Conservation (phyloP, 2,329 filamentous ascomycete species). For the Massarina eburnea region DNA sequence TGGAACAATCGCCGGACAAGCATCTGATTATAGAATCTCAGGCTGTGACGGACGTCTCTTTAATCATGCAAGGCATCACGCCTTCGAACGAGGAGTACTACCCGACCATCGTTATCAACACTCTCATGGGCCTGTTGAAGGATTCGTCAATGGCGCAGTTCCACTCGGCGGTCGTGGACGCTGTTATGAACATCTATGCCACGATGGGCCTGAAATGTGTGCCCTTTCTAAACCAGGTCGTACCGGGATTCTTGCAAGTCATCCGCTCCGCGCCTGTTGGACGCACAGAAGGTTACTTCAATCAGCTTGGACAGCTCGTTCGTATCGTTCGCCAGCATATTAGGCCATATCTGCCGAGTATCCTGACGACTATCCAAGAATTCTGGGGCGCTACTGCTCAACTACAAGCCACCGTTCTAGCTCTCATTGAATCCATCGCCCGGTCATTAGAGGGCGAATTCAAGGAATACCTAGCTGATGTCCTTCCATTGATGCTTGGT, state of each 20-base stretch:
- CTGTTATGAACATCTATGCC: conserved; percentile 98
- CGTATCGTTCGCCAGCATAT: conserved; percentile 97
- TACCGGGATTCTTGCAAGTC: conserved; percentile 88
- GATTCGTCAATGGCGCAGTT: conserved; percentile 88
- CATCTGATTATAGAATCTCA: conserved; percentile 70
- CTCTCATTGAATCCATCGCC: conserved; percentile 90
- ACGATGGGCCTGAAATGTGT: conserved; percentile 96
- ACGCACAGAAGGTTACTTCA: conserved; percentile 93
- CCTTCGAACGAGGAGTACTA: conserved; percentile 99
- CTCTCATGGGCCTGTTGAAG: conserved; percentile 86
- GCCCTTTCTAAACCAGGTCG: conserved; percentile 88
- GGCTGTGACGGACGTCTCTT: conserved; percentile 82
- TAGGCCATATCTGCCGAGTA: conserved; percentile 81
- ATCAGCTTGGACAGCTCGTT: conserved; percentile 88
- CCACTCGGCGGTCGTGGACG: conserved; percentile 92
- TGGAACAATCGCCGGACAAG: conserved; percentile 82
- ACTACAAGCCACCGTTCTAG: conserved; percentile 87
- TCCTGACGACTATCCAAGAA: conserved; percentile 82
- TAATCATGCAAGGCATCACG: conserved; percentile 97
- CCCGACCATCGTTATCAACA: conserved; percentile 96
- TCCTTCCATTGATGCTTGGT: conserved; percentile 91
- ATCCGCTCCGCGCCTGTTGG: conserved; percentile 78
- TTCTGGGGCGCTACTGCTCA: conserved; percentile 83
- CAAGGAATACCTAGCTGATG: conserved; percentile 87
- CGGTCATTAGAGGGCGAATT: conserved; percentile 95